These are phyloP conservation scores for Cruciata laevipes DNA, from an alignment of 257 asterid genomes.

Conservation along the genomic window DNA sequence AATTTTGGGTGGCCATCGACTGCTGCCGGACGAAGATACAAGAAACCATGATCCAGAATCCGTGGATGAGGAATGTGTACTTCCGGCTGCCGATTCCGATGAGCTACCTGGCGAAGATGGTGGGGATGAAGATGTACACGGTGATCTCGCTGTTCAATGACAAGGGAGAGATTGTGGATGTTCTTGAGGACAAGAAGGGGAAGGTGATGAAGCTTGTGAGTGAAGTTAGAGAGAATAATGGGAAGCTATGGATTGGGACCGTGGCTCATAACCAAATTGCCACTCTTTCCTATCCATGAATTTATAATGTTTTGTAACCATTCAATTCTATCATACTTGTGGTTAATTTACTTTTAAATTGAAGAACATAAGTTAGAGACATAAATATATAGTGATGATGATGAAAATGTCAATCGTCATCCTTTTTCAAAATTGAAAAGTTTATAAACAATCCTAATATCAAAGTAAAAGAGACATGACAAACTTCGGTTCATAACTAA, in stretches of 20 bases:
- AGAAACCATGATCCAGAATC: conserved; percentile 49
- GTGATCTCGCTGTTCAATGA: conserved; percentile 50
- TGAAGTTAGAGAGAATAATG: conserved; percentile 72
- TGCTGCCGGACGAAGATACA: conserved; percentile 71
- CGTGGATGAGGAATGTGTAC: conserved; percentile 68
- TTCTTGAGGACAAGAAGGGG: conserved; percentile 80
- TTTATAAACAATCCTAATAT: too few relatives aligned
- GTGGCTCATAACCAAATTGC: conserved; percentile 95
- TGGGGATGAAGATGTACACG: conserved; percentile 71
- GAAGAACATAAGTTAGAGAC: background rate
- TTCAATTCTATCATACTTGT: background rate
- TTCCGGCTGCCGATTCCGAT: conserved; percentile 72
- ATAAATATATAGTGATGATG: too few relatives aligned
- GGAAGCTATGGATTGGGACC: conserved; percentile 89
- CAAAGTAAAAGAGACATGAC: too few relatives aligned
- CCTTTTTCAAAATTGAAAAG: too few relatives aligned
- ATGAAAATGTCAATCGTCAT: too few relatives aligned
- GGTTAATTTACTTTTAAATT: background rate
- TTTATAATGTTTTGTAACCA: background rate
- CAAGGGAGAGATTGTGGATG: conserved; percentile 67
- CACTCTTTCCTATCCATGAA: conserved; percentile 51
- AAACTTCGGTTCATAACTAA: too few relatives aligned
- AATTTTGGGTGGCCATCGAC: conserved; percentile 87
- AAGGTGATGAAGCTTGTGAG: conserved; percentile 78
- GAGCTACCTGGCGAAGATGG: conserved; percentile 51